phyloP scores from a whole-genome alignment of 176 grass and related monocot genomes.

The Oropetium thomaeum region DNA sequence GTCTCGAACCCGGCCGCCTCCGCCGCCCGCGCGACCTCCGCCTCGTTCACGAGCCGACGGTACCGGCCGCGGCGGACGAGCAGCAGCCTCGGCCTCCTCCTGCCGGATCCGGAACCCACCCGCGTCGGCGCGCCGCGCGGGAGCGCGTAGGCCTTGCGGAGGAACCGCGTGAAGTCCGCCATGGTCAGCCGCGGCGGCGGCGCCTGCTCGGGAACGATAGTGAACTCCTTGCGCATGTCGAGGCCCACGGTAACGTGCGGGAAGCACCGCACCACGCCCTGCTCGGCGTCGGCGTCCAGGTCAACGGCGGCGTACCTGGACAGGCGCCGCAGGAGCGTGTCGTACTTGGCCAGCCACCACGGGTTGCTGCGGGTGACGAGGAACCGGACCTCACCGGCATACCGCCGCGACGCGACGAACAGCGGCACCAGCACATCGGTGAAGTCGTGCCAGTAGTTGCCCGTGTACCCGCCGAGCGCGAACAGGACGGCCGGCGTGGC shows the following conservation, averaged over 20 bases:
- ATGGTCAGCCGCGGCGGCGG: conserved; percentile 42
- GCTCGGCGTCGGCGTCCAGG: conserved; percentile 38
- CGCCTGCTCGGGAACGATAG: conserved; percentile 13
- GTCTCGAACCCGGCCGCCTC: conserved; percentile 62
- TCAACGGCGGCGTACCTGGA: conserved; percentile 52
- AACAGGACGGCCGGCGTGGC: conserved; percentile 51
- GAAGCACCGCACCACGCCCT: conserved; percentile 58
- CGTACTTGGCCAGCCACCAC: conserved; percentile 87
- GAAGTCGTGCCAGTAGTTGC: conserved; percentile 83
- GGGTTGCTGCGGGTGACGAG: conserved; percentile 44
- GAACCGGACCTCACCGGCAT: conserved; percentile 57
- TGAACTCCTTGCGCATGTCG: conserved; percentile 61
- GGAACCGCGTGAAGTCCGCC: conserved; percentile 57
- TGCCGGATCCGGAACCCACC: background rate
- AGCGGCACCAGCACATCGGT: conserved; percentile 67
- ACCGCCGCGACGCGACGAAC: conserved; percentile 53
- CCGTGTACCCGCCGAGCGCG: conserved; percentile 53
- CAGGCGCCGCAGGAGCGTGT: conserved; percentile 36
- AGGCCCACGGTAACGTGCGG: conserved; percentile 45
- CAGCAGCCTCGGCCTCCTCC: conserved; percentile 50
- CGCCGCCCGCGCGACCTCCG: conserved; percentile 37
- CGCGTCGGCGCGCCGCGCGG: conserved; percentile 24
- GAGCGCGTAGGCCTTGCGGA: conserved; percentile 44
- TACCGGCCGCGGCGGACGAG: conserved; percentile 44
- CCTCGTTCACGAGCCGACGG: conserved; percentile 45